Evolutionary conservation across 2,329 filamentous ascomycete species (phyloP).

Genomic region (Leptographium radiaticola): DNA sequence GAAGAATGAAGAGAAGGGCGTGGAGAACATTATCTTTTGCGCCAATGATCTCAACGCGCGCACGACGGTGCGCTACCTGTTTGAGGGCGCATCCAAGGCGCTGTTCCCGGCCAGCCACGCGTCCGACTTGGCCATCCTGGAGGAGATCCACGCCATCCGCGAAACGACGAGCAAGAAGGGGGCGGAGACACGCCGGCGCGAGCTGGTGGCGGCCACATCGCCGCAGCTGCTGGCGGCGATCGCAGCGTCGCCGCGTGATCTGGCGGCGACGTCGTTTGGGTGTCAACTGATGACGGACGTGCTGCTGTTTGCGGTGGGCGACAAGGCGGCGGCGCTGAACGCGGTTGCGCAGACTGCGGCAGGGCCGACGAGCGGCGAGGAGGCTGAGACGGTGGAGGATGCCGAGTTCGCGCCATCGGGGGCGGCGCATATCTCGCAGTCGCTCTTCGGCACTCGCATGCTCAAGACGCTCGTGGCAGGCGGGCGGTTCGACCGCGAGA

Average conservation of each 20-base stretch:
- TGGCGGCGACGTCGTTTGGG: constrained; percentile 67
- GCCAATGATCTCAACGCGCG: constrained; percentile 54
- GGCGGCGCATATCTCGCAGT: constrained; percentile 44
- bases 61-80: constrained; percentile 65
- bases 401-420: constrained; percentile 17
- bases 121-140: constrained; percentile 55
- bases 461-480: constrained; percentile 85
- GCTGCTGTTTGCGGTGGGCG: constrained; percentile 60
- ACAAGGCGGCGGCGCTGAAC: constrained; percentile 61
- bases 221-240: constrained; percentile 65
- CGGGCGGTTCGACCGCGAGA: constrained; percentile 66
- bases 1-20: constrained; percentile 49
- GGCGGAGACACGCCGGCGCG: constrained; percentile 57
- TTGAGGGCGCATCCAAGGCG: constrained; percentile 52
- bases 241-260: constrained; percentile 48
- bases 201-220: constrained; percentile 63
- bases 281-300: constrained; percentile 78
- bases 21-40: constrained; percentile 50
- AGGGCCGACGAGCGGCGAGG: constrained; percentile 29
- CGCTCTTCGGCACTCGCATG: constrained; percentile 61
- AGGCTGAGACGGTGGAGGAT: not conserved
- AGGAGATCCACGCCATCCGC: constrained; percentile 67
- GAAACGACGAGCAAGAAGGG: constrained; percentile 89
- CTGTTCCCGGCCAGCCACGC: constrained; percentile 50
- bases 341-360: constrained; percentile 54